phyloP scores from a whole-genome alignment of 805 yeast species.

The Candida nonsorbophila region DNA sequence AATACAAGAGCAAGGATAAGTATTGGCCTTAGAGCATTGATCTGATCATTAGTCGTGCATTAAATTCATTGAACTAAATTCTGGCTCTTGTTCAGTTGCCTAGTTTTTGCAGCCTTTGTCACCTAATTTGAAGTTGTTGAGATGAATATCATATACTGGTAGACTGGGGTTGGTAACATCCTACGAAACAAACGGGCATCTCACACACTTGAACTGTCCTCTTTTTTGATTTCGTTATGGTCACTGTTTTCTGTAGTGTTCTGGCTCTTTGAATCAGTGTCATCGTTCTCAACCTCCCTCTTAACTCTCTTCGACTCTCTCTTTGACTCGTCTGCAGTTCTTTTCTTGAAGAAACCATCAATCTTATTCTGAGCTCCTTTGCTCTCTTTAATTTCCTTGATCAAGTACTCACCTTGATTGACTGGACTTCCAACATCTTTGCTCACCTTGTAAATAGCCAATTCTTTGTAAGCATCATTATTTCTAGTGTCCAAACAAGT shows the following conservation, averaged over 20 bases:
- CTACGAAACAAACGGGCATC: too few relatives aligned
- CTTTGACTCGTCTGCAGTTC: slow-evolving; percentile 4
- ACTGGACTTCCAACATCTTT: slow-evolving; percentile 59
- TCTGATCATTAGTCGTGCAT: too few relatives aligned
- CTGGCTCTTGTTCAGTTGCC: too few relatives aligned
- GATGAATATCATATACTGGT: too few relatives aligned
- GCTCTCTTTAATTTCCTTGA: slow-evolving; percentile 17
- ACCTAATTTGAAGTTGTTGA: too few relatives aligned
- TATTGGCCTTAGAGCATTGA: too few relatives aligned
- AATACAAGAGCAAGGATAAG: too few relatives aligned
- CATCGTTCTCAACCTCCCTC: slow-evolving; percentile 2
- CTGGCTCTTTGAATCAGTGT: neutral
- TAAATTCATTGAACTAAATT: too few relatives aligned
- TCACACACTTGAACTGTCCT: too few relatives aligned
- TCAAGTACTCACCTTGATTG: slow-evolving; percentile 41
- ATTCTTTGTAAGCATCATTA: slow-evolving; percentile 23
- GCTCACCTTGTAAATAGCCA: slow-evolving; percentile 53
- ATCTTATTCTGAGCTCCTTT: slow-evolving; percentile 17
- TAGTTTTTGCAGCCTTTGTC: too few relatives aligned
- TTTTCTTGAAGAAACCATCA: slow-evolving; percentile 19
- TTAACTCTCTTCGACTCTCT: slow-evolving; percentile 3
- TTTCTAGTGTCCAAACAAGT: slow-evolving; percentile 30
- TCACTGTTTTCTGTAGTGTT: neutral
- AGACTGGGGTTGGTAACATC: too few relatives aligned
- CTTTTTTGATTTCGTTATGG: neutral